A percentile compares a stretch with the other conserved stretches of the same genome.
phyloP scores from a whole-genome alignment of 139 green algal genomes.

The Picochlorum costavermella region DNA sequence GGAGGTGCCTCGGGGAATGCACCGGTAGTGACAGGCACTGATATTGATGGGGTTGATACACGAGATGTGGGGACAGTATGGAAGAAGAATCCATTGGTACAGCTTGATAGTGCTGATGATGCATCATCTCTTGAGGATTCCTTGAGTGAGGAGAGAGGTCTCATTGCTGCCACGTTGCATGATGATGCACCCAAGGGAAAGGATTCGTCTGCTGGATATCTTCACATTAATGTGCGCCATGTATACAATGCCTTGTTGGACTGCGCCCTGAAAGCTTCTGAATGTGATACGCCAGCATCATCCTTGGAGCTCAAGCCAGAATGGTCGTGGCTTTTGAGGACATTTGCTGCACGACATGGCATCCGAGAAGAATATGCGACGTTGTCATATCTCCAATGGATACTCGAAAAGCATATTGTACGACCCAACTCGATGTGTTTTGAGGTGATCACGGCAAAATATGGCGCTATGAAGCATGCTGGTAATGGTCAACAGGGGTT shows the following conservation, averaged over 20 bases:
- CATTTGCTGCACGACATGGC: constrained; percentile 29
- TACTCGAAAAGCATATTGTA: constrained; percentile 33
- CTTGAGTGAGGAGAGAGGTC: too few relatives aligned
- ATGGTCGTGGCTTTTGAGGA: constrained; percentile 44
- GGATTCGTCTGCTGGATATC: neutral
- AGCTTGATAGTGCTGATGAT: too few relatives aligned
- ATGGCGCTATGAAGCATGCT: constrained; percentile 32
- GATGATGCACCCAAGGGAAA: neutral
- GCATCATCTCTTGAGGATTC: too few relatives aligned
- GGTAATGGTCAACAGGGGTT: constrained; percentile 13
- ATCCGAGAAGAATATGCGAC: constrained; percentile 33
- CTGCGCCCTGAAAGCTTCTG: constrained; percentile 26
- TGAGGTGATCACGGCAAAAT: constrained; percentile 23
- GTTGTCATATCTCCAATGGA: constrained; percentile 39
- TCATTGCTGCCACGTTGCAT: too few relatives aligned
- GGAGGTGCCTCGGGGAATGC: neutral
- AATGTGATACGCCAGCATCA: constrained; percentile 22
- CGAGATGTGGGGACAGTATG: too few relatives aligned
- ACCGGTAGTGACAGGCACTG: neutral
- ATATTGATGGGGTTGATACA: too few relatives aligned
- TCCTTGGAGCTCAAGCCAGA: constrained; percentile 21
- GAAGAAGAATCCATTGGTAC: too few relatives aligned
- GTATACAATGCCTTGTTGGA: constrained; percentile 45
- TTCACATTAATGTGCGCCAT: constrained; percentile 16
- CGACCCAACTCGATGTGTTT: constrained; percentile 37